These are phyloP conservation scores for Yamagishiella unicocca DNA, from an alignment of 139 green algal genomes.

Conservation along the genomic window DNA sequence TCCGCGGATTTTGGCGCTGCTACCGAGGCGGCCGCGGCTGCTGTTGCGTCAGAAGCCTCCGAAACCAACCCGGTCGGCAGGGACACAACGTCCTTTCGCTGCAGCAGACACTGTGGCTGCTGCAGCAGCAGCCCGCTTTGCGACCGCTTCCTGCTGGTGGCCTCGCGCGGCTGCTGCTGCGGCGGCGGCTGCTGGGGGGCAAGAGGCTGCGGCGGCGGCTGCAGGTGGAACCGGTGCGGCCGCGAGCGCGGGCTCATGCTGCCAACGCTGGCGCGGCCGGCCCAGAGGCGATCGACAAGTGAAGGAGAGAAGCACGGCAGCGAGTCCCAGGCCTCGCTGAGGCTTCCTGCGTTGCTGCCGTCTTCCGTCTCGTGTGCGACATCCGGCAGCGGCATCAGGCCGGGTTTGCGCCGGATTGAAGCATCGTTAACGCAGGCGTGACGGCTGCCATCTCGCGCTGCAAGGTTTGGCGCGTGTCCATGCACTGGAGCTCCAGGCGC, in stretches of 20 bases:
- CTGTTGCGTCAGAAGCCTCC: no score
- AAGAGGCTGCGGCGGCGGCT: neutral
- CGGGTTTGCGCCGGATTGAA: no score
- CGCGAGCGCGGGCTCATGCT: neutral
- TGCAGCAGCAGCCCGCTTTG: neutral
- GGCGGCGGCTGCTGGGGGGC: neutral
- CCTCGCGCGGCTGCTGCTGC: neutral
- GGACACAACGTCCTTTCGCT: no score
- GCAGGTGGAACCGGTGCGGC: neutral
- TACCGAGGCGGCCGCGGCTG: no score
- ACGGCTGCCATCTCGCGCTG: no score
- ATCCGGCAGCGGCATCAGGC: neutral
- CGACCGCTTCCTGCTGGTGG: neutral
- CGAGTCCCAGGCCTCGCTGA: slow-evolving; percentile 5
- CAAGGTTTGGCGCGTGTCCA: no score
- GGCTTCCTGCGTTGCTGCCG: neutral
- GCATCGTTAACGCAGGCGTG: no score
- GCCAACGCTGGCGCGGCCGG: neutral
- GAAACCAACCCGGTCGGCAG: no score
- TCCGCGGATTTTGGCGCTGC: neutral
- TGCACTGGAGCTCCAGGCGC: no score
- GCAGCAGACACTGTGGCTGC: no score
- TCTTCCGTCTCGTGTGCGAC: neutral
- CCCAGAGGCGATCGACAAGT: slow-evolving; percentile 7
- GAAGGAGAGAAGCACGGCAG: slow-evolving; percentile 18